Conservation (phyloP, 345 rosid species). For the Carallia pectinifolia region DNA sequence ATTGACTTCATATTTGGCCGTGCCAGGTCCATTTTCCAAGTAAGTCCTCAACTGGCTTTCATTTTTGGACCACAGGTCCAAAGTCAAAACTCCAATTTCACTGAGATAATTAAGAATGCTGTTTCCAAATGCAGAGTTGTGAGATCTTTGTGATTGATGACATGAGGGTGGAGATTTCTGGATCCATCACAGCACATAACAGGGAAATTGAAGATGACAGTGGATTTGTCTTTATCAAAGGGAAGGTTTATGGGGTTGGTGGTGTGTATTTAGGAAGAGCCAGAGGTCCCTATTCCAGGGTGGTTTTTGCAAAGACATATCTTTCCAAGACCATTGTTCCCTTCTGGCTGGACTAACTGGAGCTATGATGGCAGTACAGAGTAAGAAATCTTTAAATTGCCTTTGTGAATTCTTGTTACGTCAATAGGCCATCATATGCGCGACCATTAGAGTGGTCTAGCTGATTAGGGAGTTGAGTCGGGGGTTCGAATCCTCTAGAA, state of each 20-base stretch:
- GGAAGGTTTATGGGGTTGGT: conserved; percentile 73
- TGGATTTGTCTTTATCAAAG: conserved; percentile 72
- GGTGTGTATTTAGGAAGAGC: conserved; percentile 72
- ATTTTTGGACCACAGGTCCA: neutral
- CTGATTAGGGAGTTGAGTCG: too few relatives aligned
- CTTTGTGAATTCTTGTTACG: too few relatives aligned
- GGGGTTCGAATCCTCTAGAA: too few relatives aligned
- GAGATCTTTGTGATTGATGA: conserved; percentile 82
- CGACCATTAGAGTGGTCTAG: too few relatives aligned
- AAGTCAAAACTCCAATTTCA: neutral
- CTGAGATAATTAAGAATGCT: neutral
- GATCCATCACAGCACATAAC: conserved; percentile 87
- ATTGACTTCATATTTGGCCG: conserved; percentile 96
- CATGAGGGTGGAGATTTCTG: conserved; percentile 68
- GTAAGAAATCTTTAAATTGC: conserved; percentile 38
- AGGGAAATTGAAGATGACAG: conserved; percentile 53
- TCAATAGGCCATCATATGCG: neutral
- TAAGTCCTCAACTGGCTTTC: conserved; percentile 18
- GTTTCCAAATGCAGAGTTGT: conserved; percentile 50
- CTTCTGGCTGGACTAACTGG: conserved; percentile 94
- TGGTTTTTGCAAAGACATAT: conserved; percentile 65
- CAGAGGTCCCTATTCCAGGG: conserved; percentile 76
- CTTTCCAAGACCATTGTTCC: conserved; percentile 72
- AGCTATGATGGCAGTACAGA: conserved; percentile 63
- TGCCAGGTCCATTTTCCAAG: conserved; percentile 65